Base-by-base conservation (phyloP, 768 basidiomycete species). In the Agaricus subrufescens region DNA sequence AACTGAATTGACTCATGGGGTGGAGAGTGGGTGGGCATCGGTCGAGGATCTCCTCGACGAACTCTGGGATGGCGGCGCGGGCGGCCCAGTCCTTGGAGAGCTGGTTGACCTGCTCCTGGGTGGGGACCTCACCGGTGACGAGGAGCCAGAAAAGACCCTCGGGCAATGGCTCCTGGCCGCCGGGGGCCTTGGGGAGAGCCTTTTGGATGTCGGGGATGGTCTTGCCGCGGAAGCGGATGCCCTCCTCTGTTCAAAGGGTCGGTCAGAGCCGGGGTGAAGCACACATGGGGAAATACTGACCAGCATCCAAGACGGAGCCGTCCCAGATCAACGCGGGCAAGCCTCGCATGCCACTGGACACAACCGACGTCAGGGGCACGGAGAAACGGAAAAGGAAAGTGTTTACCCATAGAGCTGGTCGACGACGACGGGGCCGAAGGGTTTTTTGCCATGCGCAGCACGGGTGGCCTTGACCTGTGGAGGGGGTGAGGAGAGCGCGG, bases 1-100 rank as follows among this genome's bases (percentile, higher is more conserved):
- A 77, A 69, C 89, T 89, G 76, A 98, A 97, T 75, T 98, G 96
- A 72, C 90, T 94, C 96, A 98, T 98, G 61, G 96, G 96, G 72
- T 98, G 96, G 45, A 98, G 83, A 14, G 94, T 95, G 50, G 89
- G 86, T 19, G 91, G 91, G 73, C 91, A 93, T 70, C 94, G 75
- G 77, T 98, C 96, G 50, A 98, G 82, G 63, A 97, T 82, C 66
- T 97, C 94, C 73, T 98, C 94, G n/a, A 98, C 89, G 63, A 96
- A 95, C 58, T 89, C 87, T 45, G 95, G 94, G 60, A 98, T 84
- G 46, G 86, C 82, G 40, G 93, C 86, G 61, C 95, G 89, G 43
- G 92, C 90, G 52, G 95, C 96, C 93, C 96, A 97, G 67, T 98
- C 96, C 63, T 84, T 85, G 60, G 91, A 93, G 58, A 98, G 83